Conservation (phyloP, 2,329 filamentous ascomycete species). For the Arachnomyces sp. region DNA sequence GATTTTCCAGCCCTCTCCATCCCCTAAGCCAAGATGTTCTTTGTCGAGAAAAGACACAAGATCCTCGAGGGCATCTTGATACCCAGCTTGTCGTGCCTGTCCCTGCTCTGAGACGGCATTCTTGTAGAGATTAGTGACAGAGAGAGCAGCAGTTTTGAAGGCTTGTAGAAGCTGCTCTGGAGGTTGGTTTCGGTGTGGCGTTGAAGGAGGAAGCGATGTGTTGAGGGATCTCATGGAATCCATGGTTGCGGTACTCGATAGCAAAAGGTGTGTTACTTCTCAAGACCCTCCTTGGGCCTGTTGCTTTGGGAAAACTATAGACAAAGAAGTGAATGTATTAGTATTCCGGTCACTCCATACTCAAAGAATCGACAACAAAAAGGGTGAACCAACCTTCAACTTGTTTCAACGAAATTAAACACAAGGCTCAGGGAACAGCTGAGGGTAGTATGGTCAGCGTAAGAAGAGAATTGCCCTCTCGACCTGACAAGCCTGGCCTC, state of each 20-base stretch:
- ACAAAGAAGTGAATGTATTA: too few relatives aligned
- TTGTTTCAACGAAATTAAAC: too few relatives aligned
- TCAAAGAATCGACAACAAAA: constrained; percentile 1
- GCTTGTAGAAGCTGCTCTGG: constrained; percentile 62
- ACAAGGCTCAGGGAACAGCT: too few relatives aligned
- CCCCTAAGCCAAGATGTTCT: constrained; percentile 65
- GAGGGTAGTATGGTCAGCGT: too few relatives aligned
- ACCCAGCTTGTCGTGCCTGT: constrained; percentile 69
- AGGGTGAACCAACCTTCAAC: neutral
- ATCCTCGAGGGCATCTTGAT: constrained; percentile 90
- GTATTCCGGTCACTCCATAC: too few relatives aligned
- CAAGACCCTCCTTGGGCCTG: neutral
- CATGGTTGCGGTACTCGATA: too few relatives aligned
- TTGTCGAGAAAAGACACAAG: constrained; percentile 77
- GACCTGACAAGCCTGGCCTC: too few relatives aligned
- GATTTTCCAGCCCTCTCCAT: constrained; percentile 66
- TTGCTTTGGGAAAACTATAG: constrained; percentile 1
- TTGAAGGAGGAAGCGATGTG: constrained; percentile 50
- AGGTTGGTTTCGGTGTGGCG: constrained; percentile 35
- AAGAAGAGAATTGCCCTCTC: too few relatives aligned
- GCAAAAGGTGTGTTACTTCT: neutral
- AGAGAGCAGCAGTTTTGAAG: constrained; percentile 86
- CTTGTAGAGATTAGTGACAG: constrained; percentile 94
- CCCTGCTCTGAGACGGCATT: constrained; percentile 71
- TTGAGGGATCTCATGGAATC: constrained; percentile 58